Base-by-base conservation (phyloP, 2,329 filamentous ascomycete species). In the Arthrobotrys sinensis region DNA sequence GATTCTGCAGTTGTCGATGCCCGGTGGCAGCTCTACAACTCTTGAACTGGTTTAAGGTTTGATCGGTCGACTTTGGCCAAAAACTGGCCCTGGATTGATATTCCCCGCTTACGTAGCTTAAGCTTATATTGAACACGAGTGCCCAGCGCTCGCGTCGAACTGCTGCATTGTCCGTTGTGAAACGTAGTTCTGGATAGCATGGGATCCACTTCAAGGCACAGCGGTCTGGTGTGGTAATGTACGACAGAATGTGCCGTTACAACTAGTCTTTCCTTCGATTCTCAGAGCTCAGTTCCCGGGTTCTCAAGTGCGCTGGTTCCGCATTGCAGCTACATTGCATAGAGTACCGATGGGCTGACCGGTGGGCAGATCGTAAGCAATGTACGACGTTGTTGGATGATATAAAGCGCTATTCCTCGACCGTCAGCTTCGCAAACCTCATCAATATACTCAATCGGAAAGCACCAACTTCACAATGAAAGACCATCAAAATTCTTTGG, bases 81-180 rank as follows among this genome's bases (percentile, higher is more conserved):
- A 28, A 28, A 28, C 4, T 4, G 24, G 24, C 36, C 36, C 36
- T 8, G 6, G 36, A 38, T 38, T 8, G 12, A 14, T 45, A 8
- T 12, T 24, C 3, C 7, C 7, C 6, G 45, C 48, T 52, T 28
- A 32, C 48, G 52, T 55, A 55, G 52, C 28, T 55, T 36, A 21
- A 21, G 50, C 28, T 53, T 34, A n/a, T 45, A 12, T 45, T 5
- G 40, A 45, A 45, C 40, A 5, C 8, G 40, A 45, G 8, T 3
- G 6, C 36, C 50, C 50, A 34, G 14, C 12, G 11, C 16, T 43
- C 34, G 55, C 16, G 6, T 60, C n/a, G 55, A 43, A 24, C 21
- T 60, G 16, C 55, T 43, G 55, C 19, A 60, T 60, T 43, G 12
- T 60, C 40, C 19, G 55, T n/a, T 24, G 0, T 43, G 55, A 60